Evolutionary conservation across 495 filamentous ascomycete species (phyloP).

Genomic region (Pyrenopolyporus hunteri): DNA sequence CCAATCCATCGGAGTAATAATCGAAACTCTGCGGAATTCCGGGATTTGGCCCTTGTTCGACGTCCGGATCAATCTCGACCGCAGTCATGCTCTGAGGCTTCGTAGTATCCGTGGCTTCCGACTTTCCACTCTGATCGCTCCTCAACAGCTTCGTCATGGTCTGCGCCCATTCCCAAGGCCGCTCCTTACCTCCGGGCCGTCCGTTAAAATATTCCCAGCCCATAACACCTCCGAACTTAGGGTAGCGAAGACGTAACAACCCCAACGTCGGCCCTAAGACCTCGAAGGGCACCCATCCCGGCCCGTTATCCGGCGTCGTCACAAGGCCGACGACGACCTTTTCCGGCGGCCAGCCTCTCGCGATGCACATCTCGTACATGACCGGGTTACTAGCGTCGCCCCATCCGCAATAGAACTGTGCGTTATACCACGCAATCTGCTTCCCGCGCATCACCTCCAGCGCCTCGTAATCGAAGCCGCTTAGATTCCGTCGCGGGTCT

Average conservation of each 20-base stretch:
- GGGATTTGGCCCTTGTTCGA: conserved; percentile 1
- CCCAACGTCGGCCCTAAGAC: conserved; percentile 48
- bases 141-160: conserved; percentile 62
- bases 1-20: conserved; percentile 32
- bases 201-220: conserved; percentile 89
- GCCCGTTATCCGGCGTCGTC: conserved; percentile 73
- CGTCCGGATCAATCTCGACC: conserved; percentile 27
- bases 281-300: conserved; percentile 47
- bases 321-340: conserved; percentile 76
- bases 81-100: neutral
- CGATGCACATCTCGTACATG: conserved; percentile 70
- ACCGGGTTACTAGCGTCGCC: conserved; percentile 64
- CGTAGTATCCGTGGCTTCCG: conserved; percentile 7
- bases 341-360: conserved; percentile 65
- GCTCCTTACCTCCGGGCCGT: conserved; percentile 58
- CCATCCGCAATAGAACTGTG: conserved; percentile 87
- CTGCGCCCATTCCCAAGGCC: conserved; percentile 76
- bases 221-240: conserved; percentile 78
- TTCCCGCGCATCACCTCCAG: conserved; percentile 57
- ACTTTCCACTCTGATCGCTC: conserved; percentile 5
- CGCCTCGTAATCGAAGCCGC: conserved; percentile 74
- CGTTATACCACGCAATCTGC: conserved; percentile 78
- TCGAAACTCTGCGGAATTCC: conserved; percentile 26
- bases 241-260: conserved; percentile 57
- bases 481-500: conserved; percentile 61